A percentile compares a stretch with the other conserved stretches of the same genome.
These are phyloP conservation scores for Cordyceps farinosa DNA, from an alignment of 2,329 filamentous ascomycete species.

Conservation along the genomic window DNA sequence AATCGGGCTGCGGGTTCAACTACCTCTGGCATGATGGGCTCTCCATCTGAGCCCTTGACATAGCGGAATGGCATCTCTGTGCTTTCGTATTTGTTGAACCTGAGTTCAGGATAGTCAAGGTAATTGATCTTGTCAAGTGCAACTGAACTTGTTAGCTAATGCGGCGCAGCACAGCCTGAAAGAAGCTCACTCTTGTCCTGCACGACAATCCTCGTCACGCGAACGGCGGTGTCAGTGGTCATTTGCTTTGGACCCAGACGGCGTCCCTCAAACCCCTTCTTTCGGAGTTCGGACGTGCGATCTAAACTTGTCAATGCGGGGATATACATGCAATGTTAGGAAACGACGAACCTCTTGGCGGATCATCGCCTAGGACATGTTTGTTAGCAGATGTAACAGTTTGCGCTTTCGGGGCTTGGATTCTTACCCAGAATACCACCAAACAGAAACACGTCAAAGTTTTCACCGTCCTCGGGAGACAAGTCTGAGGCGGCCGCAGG, in stretches of 20 bases:
- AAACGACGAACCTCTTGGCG: conserved; percentile 69
- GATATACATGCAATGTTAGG: conserved; percentile 19
- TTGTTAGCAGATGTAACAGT: conserved; percentile 17
- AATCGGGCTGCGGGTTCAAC: conserved; percentile 27
- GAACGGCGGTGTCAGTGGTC: conserved; percentile 96
- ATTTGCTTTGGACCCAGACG: conserved; percentile 91
- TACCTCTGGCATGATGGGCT: conserved; percentile 90
- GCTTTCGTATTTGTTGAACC: conserved; percentile 86
- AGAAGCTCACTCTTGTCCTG: conserved; percentile 66
- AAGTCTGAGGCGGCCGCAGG: conserved; percentile 79
- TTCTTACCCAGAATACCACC: conserved; percentile 84
- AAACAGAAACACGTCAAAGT: conserved; percentile 90
- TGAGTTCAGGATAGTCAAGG: conserved; percentile 83
- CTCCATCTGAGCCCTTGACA: conserved; percentile 68
- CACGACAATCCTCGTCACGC: conserved; percentile 85
- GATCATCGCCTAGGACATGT: conserved; percentile 71
- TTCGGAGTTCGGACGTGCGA: conserved; percentile 89
- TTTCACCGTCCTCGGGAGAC: conserved; percentile 73
- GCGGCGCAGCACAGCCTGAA: background rate
- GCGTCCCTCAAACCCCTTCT: conserved; percentile 86
- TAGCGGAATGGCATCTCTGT: conserved; percentile 99
- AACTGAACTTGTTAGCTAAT: conserved; percentile 46
- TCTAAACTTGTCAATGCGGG: conserved; percentile 44
- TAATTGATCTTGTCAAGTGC: conserved; percentile 76
- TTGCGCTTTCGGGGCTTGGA: conserved; percentile 15